Evolutionary conservation across 176 grass and related monocot species (phyloP).

Genomic region (Aechmea fasciata): DNA sequence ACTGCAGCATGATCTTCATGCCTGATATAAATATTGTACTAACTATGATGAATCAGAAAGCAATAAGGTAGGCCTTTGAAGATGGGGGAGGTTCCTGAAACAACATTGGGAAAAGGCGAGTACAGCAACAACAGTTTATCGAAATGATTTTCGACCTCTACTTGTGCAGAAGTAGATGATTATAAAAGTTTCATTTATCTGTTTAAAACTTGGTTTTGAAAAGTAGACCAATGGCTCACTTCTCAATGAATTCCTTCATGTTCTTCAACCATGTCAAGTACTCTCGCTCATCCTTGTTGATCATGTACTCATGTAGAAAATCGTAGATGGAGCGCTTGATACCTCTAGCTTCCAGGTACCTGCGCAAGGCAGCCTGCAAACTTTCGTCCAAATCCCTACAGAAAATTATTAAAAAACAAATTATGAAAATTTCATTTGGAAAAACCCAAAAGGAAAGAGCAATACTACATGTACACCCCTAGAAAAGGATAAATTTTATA

Average conservation of each 20-base stretch:
- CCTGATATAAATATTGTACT: too few relatives aligned
- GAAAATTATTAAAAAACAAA: conserved; percentile 12
- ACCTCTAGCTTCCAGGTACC: conserved; percentile 73
- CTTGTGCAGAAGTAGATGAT: neutral
- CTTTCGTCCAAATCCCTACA: conserved; percentile 61
- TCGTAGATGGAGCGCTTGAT: conserved; percentile 56
- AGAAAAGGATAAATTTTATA: too few relatives aligned
- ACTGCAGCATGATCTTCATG: too few relatives aligned
- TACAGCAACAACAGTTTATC: neutral
- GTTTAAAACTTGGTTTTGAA: neutral
- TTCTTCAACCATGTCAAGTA: conserved; percentile 82
- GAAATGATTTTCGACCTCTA: neutral
- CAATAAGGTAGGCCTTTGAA: neutral
- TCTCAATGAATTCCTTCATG: conserved; percentile 66
- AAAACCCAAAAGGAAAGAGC: neutral
- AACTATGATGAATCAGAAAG: neutral
- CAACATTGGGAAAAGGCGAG: neutral
- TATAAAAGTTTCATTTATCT: neutral
- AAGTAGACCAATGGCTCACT: conserved; percentile 18
- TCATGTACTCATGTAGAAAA: conserved; percentile 69
- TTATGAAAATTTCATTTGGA: neutral
- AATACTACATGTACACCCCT: neutral
- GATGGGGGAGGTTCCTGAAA: neutral
- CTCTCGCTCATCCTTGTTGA: conserved; percentile 80
- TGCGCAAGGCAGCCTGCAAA: conserved; percentile 60